These are phyloP conservation scores for Phytophthora palmivora DNA, from an alignment of 352 stramenopile genomes.

Conservation along the genomic window DNA sequence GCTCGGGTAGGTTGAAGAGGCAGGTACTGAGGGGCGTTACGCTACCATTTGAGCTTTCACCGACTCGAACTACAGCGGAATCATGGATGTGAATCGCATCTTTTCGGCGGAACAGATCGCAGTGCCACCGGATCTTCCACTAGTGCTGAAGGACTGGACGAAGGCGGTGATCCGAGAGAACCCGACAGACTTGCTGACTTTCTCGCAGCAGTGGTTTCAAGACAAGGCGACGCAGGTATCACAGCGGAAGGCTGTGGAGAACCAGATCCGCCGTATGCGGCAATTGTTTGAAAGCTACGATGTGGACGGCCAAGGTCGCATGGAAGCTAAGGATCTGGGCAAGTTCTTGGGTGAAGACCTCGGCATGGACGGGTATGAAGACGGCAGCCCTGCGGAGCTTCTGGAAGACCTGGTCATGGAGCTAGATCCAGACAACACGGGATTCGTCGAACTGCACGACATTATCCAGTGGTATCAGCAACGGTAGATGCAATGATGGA, in stretches of 20 bases:
- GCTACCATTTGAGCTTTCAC: constrained; percentile 10
- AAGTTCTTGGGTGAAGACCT: constrained; percentile 76
- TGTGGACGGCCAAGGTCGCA: constrained; percentile 79
- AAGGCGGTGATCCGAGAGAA: constrained; percentile 89
- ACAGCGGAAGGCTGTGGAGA: constrained; percentile 69
- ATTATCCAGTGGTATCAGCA: constrained; percentile 87
- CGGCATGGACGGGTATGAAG: constrained; percentile 56
- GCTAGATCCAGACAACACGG: constrained; percentile 74
- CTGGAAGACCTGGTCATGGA: constrained; percentile 76
- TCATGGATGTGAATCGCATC: constrained; percentile 93
- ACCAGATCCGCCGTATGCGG: constrained; percentile 68
- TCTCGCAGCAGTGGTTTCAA: constrained; percentile 89
- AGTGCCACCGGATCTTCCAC: constrained; percentile 85
- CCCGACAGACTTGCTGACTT: constrained; percentile 77
- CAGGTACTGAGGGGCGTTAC: constrained; percentile 23
- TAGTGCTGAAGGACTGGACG: constrained; percentile 91
- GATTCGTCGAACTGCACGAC: constrained; percentile 85
- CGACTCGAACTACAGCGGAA: not conserved
- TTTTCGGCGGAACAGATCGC: constrained; percentile 93
- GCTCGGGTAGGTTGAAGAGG: constrained; percentile 31
- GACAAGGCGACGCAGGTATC: constrained; percentile 72
- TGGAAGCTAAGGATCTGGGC: constrained; percentile 77
- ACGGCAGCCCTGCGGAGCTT: constrained; percentile 49
- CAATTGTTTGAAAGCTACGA: constrained; percentile 85
- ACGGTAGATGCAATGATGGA: constrained; percentile 29